Base-by-base conservation (phyloP, 2,329 filamentous ascomycete genomes). In the Boeremia lycopersici region DNA sequence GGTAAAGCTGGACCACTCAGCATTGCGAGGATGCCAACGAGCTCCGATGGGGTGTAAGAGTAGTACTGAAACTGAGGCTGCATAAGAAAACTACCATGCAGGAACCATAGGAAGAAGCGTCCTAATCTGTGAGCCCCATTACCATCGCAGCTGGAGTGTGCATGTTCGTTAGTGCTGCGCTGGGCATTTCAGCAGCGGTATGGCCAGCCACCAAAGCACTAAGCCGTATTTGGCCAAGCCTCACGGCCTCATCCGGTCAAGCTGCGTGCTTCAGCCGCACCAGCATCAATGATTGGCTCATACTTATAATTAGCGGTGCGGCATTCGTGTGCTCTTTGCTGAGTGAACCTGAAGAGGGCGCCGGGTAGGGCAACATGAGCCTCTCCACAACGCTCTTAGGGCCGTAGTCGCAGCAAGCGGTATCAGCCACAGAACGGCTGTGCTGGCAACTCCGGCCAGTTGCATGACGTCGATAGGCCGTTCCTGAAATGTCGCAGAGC, bases 381-480 rank as follows among this genome's bases (percentile, higher is more conserved):
- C 51, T 56, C 30, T 50, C 65, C 57, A 65, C 63, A 65, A 62
- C 59, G 65, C 65, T 65, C 54, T 54, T 54, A 55, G 54, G 61
- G 61, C 63, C 55, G 64, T 59, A 48, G 61, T 57, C 59, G 56
- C 56, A 56, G 45, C 30, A 48, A 56, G 53, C 60, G 51, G 56
- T 61, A 65, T 69, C 70, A 74, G 72, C 72, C 72, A 74, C 71
- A 64, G 44, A 51, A 63, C 61, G 70, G 71, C 72, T 74, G 69
- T 73, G 71, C 68, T 68, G 58, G 55, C 23, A 45, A 51, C 51
- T 49, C 57, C 55, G 63, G 57, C 70, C 71, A 73, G 64, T 74
- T 48, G 65, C 26, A 66, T 69, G 65, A 67, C 63, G 63, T 68
- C 61, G 62, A 60, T 56, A 56, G 45, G 50, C 48, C 40, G 64